Evolutionary conservation across 805 yeast genomes (phyloP), one percentile per base, ranked within the genome.

Genomic region (Wickerhamomyces queroliae): DNA sequence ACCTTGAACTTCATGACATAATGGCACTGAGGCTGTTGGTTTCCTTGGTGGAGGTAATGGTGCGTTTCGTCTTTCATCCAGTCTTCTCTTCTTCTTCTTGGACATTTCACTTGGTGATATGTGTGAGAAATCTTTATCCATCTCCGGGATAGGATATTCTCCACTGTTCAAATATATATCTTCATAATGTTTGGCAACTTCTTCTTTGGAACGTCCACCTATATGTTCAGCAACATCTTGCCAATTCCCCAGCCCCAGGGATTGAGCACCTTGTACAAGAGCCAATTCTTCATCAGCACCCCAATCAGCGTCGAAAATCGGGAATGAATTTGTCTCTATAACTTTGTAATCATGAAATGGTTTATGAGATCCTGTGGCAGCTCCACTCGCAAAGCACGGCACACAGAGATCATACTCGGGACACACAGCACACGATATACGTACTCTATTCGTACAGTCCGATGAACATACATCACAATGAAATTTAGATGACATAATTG

Each of bases 381-480:
- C 66, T 12, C 99, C 99, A 41, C 79, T 75, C 2, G 96, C 82
- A 64, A 93, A 93, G 61, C 99, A 93, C 3, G 95, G 96, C 5
- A 95, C 98, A 69, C 99, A 93, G n/a, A 93, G 67, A 59, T 93
- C 99, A 55, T 91, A 93, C 60, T 91, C 98, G 3, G 78, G 69
- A 63, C 99, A 95, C 25, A 79, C 82, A 0, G 97, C 98, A 69
- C 99, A 93, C 37, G 84, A 72, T 35, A 93, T 81, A 45, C 98
- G 73, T 35, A 93, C 93, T 49, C 97, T 67, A 54, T 90, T 81
- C 2, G 98, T 90, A 58, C 97, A 86, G 61, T 93, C 99, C 1
- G 95, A 74, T n/a, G 96, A 82, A 58, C 99, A 93, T 11, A 88
- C 88, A 63, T 93, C 99, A 64, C 99, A 93, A 58, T 88, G 95